Percentiles rank a stretch among this genome's conserved stretches.
Conservation (phyloP, 768 basidiomycete genomes). For the Tephrocybe sp. region DNA sequence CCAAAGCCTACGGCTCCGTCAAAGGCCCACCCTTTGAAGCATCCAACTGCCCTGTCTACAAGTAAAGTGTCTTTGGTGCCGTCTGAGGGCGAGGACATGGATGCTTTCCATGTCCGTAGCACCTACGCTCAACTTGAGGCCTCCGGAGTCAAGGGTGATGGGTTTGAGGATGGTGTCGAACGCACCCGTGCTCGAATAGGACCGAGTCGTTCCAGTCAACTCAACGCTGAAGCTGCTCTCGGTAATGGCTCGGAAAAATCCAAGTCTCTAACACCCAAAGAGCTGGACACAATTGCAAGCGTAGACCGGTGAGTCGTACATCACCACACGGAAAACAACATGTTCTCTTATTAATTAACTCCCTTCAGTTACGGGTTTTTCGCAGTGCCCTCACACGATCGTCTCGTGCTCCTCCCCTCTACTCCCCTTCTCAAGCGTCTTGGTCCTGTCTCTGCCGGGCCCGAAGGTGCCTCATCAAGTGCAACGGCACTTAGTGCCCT, state of each 20-base stretch:
- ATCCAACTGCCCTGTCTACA: slow-evolving; percentile 31
- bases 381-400: slow-evolving; percentile 74
- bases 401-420: slow-evolving; percentile 69
- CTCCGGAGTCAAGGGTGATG: slow-evolving; percentile 91
- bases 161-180: slow-evolving; percentile 91
- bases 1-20: slow-evolving; percentile 20
- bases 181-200: slow-evolving; percentile 78
- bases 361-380: slow-evolving; percentile 87
- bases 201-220: slow-evolving; percentile 53
- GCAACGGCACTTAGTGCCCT: slow-evolving; percentile 45
- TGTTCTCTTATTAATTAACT: slow-evolving; percentile 11
- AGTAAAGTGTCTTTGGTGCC: slow-evolving; percentile 65
- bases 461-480: slow-evolving; percentile 43
- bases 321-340: neutral
- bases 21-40: slow-evolving; percentile 33
- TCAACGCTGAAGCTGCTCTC: slow-evolving; percentile 53
- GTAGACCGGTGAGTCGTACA: slow-evolving; percentile 76
- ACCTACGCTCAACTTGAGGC: slow-evolving; percentile 90
- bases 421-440: slow-evolving; percentile 62
- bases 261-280: slow-evolving; percentile 67
- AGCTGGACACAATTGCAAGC: slow-evolving; percentile 65
- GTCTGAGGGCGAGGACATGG: slow-evolving; percentile 77
- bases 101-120: slow-evolving; percentile 78
- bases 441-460: slow-evolving; percentile 39
- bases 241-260: slow-evolving; percentile 59